These are phyloP conservation scores for Luffa acutangula DNA, from an alignment of 306 rosid genomes.

Conservation along the genomic window DNA sequence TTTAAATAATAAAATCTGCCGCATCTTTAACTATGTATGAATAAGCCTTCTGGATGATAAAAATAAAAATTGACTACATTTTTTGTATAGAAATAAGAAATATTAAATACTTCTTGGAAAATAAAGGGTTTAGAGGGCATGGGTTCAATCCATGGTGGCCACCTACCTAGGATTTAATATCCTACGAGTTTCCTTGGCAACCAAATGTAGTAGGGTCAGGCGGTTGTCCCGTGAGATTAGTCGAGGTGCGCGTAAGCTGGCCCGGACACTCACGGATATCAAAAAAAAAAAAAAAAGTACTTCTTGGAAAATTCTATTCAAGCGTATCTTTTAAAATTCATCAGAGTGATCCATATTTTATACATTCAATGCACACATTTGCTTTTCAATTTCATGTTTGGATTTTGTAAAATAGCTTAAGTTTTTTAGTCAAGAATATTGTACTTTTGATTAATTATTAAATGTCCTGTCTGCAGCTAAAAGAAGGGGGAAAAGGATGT, in stretches of 20 bases:
- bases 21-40: not conserved
- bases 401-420: not conserved
- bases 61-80: not conserved
- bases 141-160: too few species aligned
- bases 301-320: not conserved
- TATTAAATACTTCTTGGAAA: not conserved
- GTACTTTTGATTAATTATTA: not conserved
- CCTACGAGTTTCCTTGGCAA: too few species aligned
- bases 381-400: not conserved
- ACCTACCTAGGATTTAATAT: too few species aligned
- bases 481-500: conserved; percentile 48
- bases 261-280: too few species aligned
- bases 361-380: not conserved
- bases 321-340: not conserved
- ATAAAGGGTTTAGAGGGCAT: too few species aligned
- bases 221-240: too few species aligned
- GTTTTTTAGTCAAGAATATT: not conserved
- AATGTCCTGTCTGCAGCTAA: conserved; percentile 44
- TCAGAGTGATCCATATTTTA: not conserved
- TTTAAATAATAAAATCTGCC: not conserved
- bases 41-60: not conserved
- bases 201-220: too few species aligned
- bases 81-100: not conserved
- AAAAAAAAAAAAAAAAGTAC: too few species aligned
- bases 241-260: too few species aligned